Base-by-base conservation (phyloP, 2,329 filamentous ascomycete genomes). In the Falciphora oryzae region DNA sequence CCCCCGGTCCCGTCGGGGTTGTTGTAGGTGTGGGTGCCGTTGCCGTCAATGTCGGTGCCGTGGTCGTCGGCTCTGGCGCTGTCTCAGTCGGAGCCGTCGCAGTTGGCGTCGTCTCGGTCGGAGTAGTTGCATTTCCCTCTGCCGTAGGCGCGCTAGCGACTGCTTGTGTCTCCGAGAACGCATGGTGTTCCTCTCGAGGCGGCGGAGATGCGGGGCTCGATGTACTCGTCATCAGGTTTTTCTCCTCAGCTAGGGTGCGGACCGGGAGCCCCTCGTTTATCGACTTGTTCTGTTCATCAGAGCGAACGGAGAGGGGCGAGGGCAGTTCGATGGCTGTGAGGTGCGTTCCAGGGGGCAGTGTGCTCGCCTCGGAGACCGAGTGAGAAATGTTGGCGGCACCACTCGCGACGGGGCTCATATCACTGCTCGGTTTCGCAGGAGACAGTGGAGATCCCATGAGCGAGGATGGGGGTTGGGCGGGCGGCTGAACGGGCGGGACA, bases 221-320 rank as follows among this genome's bases (percentile, higher is more conserved):
- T 1, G 76, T 71, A 10, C 73, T 69, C 61, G 75, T 74, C 16
- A 74, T 70, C 27, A 78, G 70, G 14, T 75, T 71, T 66, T 80
- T 81, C 66, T 84, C 81, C 18, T 84, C 79, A 2, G 75, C 75
- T 2, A 80, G 70, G 2, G 81, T 82, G 28, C 76, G 67, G 22
- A 72, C 74, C 10, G 69, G 73, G 63, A 67, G 65, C 32, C 70
- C 73, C 61, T 57, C 64, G 16, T 13, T 22, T 53, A 25, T 61
- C 61, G 71, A 63, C 14, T 66, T 68, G 32, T 67, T 71, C 29
- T 38, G 62, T 27, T 74, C 69, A 2, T 76, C 76, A 8, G 75
- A 75, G 31, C 70, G 62, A 13, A 74, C 72, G 22, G 80, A 83
- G 2, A 78, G 66, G 2, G 81, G 80, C 22, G 81, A 82, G 0